phyloP scores from a whole-genome alignment of 108 stramenopile genomes.

The Nitzschia sp. region DNA sequence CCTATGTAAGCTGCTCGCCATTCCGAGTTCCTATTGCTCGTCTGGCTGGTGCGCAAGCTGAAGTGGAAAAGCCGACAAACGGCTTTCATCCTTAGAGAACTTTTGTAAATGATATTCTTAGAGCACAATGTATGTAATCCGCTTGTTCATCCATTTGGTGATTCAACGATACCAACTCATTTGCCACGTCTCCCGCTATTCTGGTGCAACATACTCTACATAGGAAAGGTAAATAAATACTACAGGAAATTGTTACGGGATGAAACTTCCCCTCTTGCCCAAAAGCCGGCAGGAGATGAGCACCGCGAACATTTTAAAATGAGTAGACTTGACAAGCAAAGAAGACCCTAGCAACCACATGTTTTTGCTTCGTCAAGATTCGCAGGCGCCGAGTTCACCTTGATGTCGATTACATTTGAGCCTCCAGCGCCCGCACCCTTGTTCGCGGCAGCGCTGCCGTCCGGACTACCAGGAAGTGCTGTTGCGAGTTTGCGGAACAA shows the following conservation, averaged over 20 bases:
- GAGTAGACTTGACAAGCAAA: background rate
- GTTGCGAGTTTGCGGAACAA: constrained; percentile 97
- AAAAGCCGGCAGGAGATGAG: background rate
- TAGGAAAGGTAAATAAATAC: background rate
- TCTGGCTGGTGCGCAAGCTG: constrained; percentile 67
- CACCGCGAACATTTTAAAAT: background rate
- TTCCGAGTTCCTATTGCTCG: constrained; percentile 83
- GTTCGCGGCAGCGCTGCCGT: constrained; percentile 50
- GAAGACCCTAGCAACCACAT: constrained; percentile 73
- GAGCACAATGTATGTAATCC: too few relatives aligned
- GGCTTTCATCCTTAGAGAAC: background rate
- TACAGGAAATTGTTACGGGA: constrained; percentile 7
- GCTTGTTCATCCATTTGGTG: too few relatives aligned
- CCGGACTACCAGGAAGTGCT: constrained; percentile 91
- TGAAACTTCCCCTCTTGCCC: background rate
- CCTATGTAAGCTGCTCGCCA: constrained; percentile 83
- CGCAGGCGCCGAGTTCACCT: constrained; percentile 87
- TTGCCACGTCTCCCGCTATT: too few relatives aligned
- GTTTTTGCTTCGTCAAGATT: constrained; percentile 85
- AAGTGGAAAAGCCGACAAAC: constrained; percentile 27
- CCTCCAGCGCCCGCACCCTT: constrained; percentile 44
- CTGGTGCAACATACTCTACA: background rate
- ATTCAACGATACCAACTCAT: too few relatives aligned
- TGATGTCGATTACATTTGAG: constrained; percentile 92
- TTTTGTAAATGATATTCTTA: background rate